These are phyloP conservation scores for Diaporthe capsici DNA, from an alignment of 2,329 filamentous ascomycete species.

Conservation along the genomic window DNA sequence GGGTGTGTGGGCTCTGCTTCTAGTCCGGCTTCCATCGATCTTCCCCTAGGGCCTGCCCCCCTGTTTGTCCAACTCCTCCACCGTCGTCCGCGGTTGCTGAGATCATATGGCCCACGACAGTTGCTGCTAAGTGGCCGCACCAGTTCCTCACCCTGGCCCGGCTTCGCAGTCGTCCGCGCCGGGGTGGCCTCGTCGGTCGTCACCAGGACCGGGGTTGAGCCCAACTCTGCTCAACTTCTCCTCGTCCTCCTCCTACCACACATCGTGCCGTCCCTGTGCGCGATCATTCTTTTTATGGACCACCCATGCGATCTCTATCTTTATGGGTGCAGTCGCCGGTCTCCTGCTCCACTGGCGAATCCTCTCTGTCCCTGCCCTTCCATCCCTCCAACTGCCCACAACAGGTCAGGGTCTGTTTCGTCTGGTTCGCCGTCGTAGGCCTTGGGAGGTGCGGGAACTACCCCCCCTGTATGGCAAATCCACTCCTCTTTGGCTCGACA, in stretches of 20 bases:
- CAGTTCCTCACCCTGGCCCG: conserved; percentile 34
- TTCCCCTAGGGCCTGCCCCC: conserved; percentile 16
- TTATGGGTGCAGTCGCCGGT: conserved; percentile 47
- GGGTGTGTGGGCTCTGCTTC: conserved; percentile 8
- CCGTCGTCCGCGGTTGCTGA: background rate
- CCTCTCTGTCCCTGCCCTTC: conserved; percentile 51
- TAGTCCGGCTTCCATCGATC: conserved; percentile 22
- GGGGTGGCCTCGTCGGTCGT: conserved; percentile 37
- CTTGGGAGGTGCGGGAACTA: conserved; percentile 46
- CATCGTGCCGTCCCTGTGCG: conserved; percentile 48
- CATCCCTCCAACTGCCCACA: conserved; percentile 49
- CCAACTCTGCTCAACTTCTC: conserved; percentile 11
- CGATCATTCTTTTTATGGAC: conserved; percentile 50
- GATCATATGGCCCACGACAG: background rate
- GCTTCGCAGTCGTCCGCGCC: conserved; percentile 30
- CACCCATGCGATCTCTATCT: conserved; percentile 48
- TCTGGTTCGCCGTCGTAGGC: conserved; percentile 56
- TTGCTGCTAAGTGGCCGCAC: conserved; percentile 29
- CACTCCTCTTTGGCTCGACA: conserved; percentile 26
- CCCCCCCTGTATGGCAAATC: conserved; percentile 42
- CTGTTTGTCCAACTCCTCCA: conserved; percentile 5
- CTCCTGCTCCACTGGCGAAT: conserved; percentile 41
- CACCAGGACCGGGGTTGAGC: conserved; percentile 14
- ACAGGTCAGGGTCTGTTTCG: conserved; percentile 61
- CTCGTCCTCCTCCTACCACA: conserved; percentile 35